These are phyloP conservation scores for Zasmidium citrigriseum DNA, from an alignment of 2,329 filamentous ascomycete genomes.

Conservation along the genomic window DNA sequence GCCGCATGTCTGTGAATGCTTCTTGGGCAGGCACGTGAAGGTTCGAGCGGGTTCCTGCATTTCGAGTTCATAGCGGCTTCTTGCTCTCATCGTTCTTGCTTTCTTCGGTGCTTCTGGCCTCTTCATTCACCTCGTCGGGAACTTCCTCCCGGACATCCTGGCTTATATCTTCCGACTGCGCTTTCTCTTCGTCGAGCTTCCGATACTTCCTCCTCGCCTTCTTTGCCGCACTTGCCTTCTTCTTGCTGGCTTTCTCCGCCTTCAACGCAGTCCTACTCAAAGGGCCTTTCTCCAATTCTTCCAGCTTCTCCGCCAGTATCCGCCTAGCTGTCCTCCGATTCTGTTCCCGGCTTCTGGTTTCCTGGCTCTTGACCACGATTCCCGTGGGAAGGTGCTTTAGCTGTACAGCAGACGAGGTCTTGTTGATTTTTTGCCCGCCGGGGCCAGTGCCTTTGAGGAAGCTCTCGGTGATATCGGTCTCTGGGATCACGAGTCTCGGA, in stretches of 20 bases:
- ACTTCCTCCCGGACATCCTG: not conserved
- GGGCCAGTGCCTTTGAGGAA: constrained; percentile 92
- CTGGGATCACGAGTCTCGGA: constrained; percentile 72
- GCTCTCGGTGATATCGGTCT: constrained; percentile 76
- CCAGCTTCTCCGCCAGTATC: constrained; percentile 74
- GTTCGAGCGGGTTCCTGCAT: not conserved
- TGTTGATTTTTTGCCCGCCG: constrained; percentile 98
- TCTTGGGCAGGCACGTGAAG: constrained; percentile 1
- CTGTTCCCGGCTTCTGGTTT: constrained; percentile 80
- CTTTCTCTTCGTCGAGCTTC: constrained; percentile 57
- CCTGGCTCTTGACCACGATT: constrained; percentile 91
- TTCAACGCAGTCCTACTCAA: constrained; percentile 67
- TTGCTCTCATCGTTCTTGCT: not conserved
- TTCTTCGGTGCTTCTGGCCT: not conserved
- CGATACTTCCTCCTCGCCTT: constrained; percentile 82
- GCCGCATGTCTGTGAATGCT: not conserved
- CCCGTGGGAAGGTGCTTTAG: constrained; percentile 87
- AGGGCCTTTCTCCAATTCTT: constrained; percentile 71
- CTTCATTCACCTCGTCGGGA: not conserved
- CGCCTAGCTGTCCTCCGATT: constrained; percentile 84
- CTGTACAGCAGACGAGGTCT: constrained; percentile 94
- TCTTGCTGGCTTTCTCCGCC: constrained; percentile 63
- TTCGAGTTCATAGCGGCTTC: not conserved
- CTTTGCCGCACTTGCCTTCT: constrained; percentile 74
- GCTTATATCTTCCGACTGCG: constrained; percentile 19